A percentile compares a stretch with the other conserved stretches of the same genome.
Conservation (phyloP, 228 moss, liverwort and hornwort genomes). For the Sphagnum magellanicum region DNA sequence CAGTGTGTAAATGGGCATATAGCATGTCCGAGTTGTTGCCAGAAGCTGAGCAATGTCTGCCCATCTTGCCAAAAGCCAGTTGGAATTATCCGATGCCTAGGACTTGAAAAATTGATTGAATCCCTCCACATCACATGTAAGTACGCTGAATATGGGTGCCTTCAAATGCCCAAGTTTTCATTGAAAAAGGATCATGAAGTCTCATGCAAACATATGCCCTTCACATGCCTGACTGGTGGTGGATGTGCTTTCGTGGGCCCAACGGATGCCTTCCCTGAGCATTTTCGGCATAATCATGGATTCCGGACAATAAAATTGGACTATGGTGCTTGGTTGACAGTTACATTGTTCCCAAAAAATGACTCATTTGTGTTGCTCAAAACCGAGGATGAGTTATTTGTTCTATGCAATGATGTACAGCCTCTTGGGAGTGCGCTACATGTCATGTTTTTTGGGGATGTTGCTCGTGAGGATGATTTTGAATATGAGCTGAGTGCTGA, state of each 20-base stretch:
- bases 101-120: constrained; percentile 70
- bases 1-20: constrained; percentile 81
- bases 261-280: constrained; percentile 31
- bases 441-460: constrained; percentile 49
- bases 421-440: constrained; percentile 48
- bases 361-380: constrained; percentile 42
- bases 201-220: constrained; percentile 43
- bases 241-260: constrained; percentile 43
- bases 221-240: constrained; percentile 29
- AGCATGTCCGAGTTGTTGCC: constrained; percentile 64
- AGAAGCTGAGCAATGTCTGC: constrained; percentile 50
- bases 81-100: constrained; percentile 62
- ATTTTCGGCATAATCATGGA: constrained; percentile 45
- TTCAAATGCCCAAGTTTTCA: constrained; percentile 53
- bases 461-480: constrained; percentile 39
- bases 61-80: constrained; percentile 64
- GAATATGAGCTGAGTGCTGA: constrained; percentile 57
- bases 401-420: constrained; percentile 52
- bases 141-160: constrained; percentile 57
- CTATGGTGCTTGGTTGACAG: constrained; percentile 60
- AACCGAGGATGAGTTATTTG: constrained; percentile 61
- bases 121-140: constrained; percentile 64
- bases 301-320: constrained; percentile 42
- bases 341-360: constrained; percentile 21
- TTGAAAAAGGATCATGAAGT: constrained; percentile 51